phyloP scores from a whole-genome alignment of 208 protist species.

The Crithidia mellificae region DNA sequence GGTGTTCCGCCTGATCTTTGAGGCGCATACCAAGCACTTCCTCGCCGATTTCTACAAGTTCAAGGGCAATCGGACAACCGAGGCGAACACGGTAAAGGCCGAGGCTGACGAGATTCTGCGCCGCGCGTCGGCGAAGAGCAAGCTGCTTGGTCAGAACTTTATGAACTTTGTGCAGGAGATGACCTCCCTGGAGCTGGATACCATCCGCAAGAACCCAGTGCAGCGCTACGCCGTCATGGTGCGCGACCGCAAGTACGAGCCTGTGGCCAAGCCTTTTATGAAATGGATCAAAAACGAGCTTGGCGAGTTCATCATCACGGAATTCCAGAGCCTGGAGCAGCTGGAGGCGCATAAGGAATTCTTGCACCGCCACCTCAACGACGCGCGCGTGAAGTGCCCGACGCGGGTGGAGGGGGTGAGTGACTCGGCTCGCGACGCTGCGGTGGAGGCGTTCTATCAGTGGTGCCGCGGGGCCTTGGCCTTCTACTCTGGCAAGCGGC shows the following conservation, averaged over 20 bases:
- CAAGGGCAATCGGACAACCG: constrained; percentile 70
- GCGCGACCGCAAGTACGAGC: constrained; percentile 77
- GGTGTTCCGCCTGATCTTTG: constrained; percentile 80
- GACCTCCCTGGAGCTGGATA: constrained; percentile 86
- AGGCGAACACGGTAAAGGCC: constrained; percentile 69
- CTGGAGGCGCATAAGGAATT: constrained; percentile 81
- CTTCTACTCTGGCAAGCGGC: constrained; percentile 73
- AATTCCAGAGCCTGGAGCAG: constrained; percentile 76
- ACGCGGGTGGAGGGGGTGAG: constrained; percentile 64
- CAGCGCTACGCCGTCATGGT: constrained; percentile 83
- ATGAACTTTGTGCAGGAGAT: constrained; percentile 92
- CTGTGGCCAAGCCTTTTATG: constrained; percentile 76
- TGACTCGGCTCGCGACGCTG: constrained; percentile 63
- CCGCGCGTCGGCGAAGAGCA: constrained; percentile 79
- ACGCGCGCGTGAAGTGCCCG: constrained; percentile 59
- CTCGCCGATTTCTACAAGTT: constrained; percentile 88
- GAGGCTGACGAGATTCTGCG: constrained; percentile 85
- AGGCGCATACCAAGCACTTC: constrained; percentile 89
- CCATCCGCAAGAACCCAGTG: constrained; percentile 85
- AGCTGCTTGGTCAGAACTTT: constrained; percentile 81
- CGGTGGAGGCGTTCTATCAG: constrained; percentile 82
- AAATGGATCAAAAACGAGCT: constrained; percentile 87
- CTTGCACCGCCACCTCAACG: constrained; percentile 68
- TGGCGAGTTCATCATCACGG: constrained; percentile 62
- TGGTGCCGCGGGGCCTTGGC: constrained; percentile 86